A percentile compares a stretch with the other conserved stretches of the same genome.
phyloP scores from a whole-genome alignment of 2,329 filamentous ascomycete genomes.

The Fusarium cyanostomum region DNA sequence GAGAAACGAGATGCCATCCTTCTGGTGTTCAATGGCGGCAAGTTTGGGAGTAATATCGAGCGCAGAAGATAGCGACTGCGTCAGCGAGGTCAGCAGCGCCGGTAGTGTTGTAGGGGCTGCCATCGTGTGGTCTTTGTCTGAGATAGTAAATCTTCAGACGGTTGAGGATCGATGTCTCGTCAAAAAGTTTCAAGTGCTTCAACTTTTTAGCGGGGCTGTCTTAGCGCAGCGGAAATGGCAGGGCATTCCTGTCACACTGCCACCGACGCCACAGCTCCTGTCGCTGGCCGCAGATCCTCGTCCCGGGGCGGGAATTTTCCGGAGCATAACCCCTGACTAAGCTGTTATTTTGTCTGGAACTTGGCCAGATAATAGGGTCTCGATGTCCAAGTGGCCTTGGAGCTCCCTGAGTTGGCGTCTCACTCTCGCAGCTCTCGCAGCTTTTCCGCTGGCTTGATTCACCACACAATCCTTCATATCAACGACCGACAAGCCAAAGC shows the following conservation, averaged over 20 bases:
- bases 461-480: constrained; percentile 17
- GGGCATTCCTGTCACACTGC: constrained; percentile 5
- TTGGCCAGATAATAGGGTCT: constrained; percentile 40
- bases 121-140: constrained; percentile 50
- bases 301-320: constrained; percentile 26
- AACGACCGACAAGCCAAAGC: not conserved
- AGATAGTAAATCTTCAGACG: constrained; percentile 23
- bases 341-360: constrained; percentile 29
- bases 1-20: constrained; percentile 91
- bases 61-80: constrained; percentile 68
- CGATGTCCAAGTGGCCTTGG: constrained; percentile 24
- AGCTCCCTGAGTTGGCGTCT: constrained; percentile 39
- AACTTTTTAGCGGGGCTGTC: constrained; percentile 47
- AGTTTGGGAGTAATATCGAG: constrained; percentile 73
- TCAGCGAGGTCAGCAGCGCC: constrained; percentile 62
- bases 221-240: constrained; percentile 6
- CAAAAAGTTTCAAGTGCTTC: constrained; percentile 41
- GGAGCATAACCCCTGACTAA: constrained; percentile 39
- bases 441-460: constrained; percentile 32
- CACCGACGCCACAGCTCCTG: constrained; percentile 20
- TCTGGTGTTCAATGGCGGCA: constrained; percentile 73
- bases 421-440: constrained; percentile 32
- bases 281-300: constrained; percentile 2
- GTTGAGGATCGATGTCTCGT: constrained; percentile 18
- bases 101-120: constrained; percentile 61